These are phyloP conservation scores for Backusella psychrophila DNA, from an alignment of 192 early-diverging fungal genomes.

Conservation along the genomic window DNA sequence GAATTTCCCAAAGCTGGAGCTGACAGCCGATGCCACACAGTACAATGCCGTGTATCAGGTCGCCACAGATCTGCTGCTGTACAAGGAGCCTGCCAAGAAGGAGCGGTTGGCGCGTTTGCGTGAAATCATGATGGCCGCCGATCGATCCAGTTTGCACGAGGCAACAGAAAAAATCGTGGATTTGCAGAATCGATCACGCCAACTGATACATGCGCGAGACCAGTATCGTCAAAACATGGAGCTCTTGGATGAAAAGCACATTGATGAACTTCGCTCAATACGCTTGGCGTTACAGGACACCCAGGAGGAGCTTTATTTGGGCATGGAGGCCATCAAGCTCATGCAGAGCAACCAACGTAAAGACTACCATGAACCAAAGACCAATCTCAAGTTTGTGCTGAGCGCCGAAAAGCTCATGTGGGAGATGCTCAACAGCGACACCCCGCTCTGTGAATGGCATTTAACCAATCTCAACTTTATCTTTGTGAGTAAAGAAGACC, in stretches of 20 bases:
- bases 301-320: conserved; percentile 68
- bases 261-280: conserved; percentile 30
- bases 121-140: conserved; percentile 77
- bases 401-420: conserved; percentile 63
- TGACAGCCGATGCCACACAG: conserved; percentile 75
- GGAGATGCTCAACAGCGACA: conserved; percentile 69
- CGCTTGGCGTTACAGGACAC: conserved; percentile 23
- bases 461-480: conserved; percentile 62
- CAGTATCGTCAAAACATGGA: conserved; percentile 32
- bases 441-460: conserved; percentile 71
- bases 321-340: conserved; percentile 64
- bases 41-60: conserved; percentile 72
- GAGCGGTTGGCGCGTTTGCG: conserved; percentile 68
- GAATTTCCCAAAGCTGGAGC: conserved; percentile 70
- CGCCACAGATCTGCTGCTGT: conserved; percentile 77
- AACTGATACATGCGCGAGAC: conserved; percentile 34
- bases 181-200: conserved; percentile 61
- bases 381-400: conserved; percentile 54
- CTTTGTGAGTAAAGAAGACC: conserved; percentile 81
- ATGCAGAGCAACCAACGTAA: conserved; percentile 55
- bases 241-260: conserved; percentile 16
- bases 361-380: conserved; percentile 54
- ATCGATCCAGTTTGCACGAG: conserved; percentile 68
- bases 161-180: conserved; percentile 50
- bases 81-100: conserved; percentile 77